Conservation (phyloP, 495 filamentous ascomycete species). For the Penicillium atrosanguineum region DNA sequence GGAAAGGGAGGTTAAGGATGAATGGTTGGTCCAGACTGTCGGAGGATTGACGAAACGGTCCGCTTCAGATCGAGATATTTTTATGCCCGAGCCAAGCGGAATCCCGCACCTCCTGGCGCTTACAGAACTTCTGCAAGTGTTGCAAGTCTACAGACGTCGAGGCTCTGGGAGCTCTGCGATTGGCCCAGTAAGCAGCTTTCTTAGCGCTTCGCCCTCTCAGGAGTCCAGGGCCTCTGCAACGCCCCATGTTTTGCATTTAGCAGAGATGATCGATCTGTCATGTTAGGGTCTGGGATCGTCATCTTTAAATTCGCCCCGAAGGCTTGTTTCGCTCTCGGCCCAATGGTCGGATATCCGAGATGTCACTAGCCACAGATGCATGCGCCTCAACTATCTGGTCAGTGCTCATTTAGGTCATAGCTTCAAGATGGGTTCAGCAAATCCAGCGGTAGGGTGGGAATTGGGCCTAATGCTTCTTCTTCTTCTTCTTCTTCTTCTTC, state of each 20-base stretch:
- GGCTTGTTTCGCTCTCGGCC: no score
- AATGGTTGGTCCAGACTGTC: constrained; percentile 21
- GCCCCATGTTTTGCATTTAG: constrained; percentile 8
- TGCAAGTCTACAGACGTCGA: constrained; percentile 10
- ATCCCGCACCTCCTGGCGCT: constrained; percentile 23
- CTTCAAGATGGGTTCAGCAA: no score
- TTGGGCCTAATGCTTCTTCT: background rate
- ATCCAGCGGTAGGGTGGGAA: background rate
- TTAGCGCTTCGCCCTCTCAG: constrained; percentile 16
- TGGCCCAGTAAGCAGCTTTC: background rate
- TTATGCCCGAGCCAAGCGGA: constrained; percentile 13
- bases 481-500: no score
- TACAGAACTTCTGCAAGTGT: constrained; percentile 13
- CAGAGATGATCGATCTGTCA: background rate
- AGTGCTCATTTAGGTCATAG: no score
- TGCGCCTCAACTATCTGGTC: no score
- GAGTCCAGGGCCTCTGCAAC: constrained; percentile 1
- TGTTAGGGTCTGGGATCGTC: background rate
- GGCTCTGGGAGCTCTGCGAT: constrained; percentile 2
- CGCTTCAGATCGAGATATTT: constrained; percentile 15
- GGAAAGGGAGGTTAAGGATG: background rate
- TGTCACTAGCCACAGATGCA: background rate
- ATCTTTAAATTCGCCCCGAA: no score
- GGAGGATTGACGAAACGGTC: constrained; percentile 6
- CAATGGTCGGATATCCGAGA: background rate